Evolutionary conservation across 352 stramenopile genomes (phyloP).

Genomic region (Aphanomyces euteiches): DNA sequence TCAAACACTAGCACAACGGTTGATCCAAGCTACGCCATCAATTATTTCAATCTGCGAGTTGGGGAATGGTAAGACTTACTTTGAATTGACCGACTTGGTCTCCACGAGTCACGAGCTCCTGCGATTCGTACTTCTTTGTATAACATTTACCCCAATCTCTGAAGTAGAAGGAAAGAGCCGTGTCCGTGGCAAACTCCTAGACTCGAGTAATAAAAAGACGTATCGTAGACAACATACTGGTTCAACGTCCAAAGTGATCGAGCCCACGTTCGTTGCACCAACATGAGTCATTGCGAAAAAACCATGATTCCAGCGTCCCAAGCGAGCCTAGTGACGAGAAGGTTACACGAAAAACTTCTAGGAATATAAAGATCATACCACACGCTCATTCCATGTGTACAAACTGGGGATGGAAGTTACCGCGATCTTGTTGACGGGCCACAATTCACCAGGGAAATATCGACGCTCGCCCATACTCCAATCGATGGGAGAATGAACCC

Average conservation of each 20-base stretch:
- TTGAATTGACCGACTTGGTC: constrained; percentile 81
- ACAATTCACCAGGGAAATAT: constrained; percentile 79
- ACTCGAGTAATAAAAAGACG: not conserved
- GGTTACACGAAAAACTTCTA: not conserved
- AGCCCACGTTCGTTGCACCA: constrained; percentile 80
- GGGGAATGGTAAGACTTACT: constrained; percentile 33
- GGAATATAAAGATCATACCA: constrained; percentile 33
- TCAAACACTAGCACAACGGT: constrained; percentile 86
- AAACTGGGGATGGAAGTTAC: constrained; percentile 64
- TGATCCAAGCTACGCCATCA: constrained; percentile 55
- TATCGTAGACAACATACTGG: constrained; percentile 28
- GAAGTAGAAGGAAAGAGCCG: constrained; percentile 4
- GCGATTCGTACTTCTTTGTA: constrained; percentile 44
- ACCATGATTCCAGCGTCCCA: constrained; percentile 70
- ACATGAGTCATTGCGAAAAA: constrained; percentile 82
- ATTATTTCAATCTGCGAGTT: no score
- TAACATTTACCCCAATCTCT: constrained; percentile 46
- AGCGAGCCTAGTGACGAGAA: constrained; percentile 38
- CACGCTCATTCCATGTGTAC: constrained; percentile 81
- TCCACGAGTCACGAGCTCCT: constrained; percentile 43
- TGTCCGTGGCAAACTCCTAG: constrained; percentile 57
- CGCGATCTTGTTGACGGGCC: constrained; percentile 67
- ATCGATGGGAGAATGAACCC: constrained; percentile 77
- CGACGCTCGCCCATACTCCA: constrained; percentile 67
- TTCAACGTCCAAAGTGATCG: constrained; percentile 67